Conservation (phyloP, 2,329 filamentous ascomycete species). For the Dactylellina haptotyla region DNA sequence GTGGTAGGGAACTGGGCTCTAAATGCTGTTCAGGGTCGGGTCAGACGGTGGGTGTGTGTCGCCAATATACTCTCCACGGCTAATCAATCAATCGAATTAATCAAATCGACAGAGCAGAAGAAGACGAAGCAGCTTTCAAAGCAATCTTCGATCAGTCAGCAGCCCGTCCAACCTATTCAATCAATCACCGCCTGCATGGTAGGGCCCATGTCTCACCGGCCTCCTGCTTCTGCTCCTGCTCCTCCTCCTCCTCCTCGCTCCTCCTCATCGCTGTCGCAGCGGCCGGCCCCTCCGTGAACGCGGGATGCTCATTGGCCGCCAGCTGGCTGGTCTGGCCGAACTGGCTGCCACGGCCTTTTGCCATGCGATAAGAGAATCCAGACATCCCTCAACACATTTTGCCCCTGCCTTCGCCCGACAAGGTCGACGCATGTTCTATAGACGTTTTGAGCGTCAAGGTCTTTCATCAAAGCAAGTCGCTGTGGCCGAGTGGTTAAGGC, state of each 20-base stretch:
- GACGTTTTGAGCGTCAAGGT: not conserved
- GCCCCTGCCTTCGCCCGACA: not conserved
- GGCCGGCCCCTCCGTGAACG: no score
- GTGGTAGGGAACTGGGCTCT: no score
- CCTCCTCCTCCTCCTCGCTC: not conserved
- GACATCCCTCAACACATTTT: not conserved
- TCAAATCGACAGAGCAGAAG: no score
- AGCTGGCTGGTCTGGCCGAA: no score
- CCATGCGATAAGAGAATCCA: not conserved
- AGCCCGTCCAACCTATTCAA: no score
- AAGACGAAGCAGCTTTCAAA: no score
- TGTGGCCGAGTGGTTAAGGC: constrained; percentile 48
- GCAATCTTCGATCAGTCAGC: no score
- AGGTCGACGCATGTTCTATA: not conserved
- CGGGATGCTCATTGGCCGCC: no score
- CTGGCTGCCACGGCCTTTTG: not conserved
- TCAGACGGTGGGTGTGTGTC: no score
- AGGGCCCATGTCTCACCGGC: not conserved
- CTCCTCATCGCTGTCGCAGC: no score
- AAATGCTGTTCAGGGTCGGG: constrained; percentile 14
- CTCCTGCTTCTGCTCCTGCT: not conserved
- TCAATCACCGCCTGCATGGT: no score
- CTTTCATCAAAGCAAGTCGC: constrained; percentile 8
- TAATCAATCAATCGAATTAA: constrained; percentile 22
- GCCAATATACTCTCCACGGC: constrained; percentile 29